Base-by-base conservation (phyloP, 2,329 filamentous ascomycete genomes). In the Cladosporium cucumerinum region DNA sequence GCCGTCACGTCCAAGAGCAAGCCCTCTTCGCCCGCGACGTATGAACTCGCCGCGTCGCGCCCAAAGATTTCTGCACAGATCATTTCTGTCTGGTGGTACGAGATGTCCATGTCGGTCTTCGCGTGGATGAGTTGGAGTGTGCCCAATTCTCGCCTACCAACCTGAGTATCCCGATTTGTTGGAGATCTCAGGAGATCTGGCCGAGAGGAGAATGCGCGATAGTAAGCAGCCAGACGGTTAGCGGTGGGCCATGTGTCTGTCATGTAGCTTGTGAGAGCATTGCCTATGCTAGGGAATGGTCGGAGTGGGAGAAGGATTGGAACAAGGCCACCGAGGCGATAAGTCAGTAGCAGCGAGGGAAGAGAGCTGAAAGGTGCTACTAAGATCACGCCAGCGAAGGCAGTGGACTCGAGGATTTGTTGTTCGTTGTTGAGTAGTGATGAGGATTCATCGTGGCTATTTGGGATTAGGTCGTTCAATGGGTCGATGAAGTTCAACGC, bases 181-280 rank as follows among this genome's bases (percentile, higher is more conserved):
- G 30, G 58, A 18, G 51, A 84, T n/a, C 12, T 65, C 21, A 64
- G 21, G 7, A 70, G 39, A 2, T 36, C 34, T 21, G 67, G 78
- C 75, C 48, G 76, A 78, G 51, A 36, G 11, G 64, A 39, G 83
- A 69, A 87, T 78, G 64, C 82, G 84, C 66, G 80, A 79, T 57
- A 97, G 80, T 55, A 94, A 54, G 82, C 85, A 61, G 81, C 80
- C 11, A 97, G 80, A 4, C 93, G 85, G 30, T 84, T 81, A 0
- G 85, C 85, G 0, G 91, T 92, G 57, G 86, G 82, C 95, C 95
- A 99, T 66, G 84, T 87, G 72, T 98, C 94, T n/a, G 89, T 81
- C 14, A 97, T 84, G 61, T 85, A 84, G 10, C 79, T 75, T 21
- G 87, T 80, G 7, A 96, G 79, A 72, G 85, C 84, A 5, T 81